Conservation (phyloP, 345 rosid genomes). For the Boechera retrofracta region DNA sequence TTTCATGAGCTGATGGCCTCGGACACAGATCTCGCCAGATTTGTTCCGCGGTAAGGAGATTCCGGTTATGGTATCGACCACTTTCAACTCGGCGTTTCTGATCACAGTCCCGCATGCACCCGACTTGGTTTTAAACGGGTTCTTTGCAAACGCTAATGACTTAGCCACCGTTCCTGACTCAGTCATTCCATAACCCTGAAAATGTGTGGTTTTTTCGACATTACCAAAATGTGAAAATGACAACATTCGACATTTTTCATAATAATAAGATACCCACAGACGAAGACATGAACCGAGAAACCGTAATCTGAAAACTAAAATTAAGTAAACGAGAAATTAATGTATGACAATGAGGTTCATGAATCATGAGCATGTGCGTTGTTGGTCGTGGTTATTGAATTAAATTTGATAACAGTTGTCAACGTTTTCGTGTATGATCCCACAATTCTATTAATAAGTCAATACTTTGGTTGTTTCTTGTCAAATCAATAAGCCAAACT, state of each 20-base stretch:
- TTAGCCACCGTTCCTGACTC: slow-evolving; percentile 92
- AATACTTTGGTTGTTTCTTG: not conserved
- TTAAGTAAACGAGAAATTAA: slow-evolving; percentile 3
- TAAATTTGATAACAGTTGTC: not conserved
- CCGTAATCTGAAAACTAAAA: not conserved
- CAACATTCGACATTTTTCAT: not conserved
- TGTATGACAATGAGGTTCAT: slow-evolving; percentile 3
- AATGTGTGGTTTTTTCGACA: not conserved
- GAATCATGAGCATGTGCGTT: slow-evolving; percentile 28
- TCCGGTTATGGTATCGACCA: slow-evolving; percentile 72
- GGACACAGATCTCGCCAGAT: slow-evolving; percentile 82
- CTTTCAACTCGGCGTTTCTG: slow-evolving; percentile 90
- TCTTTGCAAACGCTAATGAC: slow-evolving; percentile 80
- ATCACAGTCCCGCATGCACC: slow-evolving; percentile 90
- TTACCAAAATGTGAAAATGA: not conserved
- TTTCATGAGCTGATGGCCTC: slow-evolving; percentile 90
- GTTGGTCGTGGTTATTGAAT: slow-evolving; percentile 18
- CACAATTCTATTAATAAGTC: slow-evolving; percentile 26
- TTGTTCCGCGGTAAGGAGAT: slow-evolving; percentile 61
- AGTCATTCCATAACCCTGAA: slow-evolving; percentile 93
- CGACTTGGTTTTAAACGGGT: slow-evolving; percentile 67
- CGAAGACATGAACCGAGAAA: slow-evolving; percentile 29
- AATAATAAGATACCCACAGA: slow-evolving; percentile 1
- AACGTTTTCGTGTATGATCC: slow-evolving; percentile 14
- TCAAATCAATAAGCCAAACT: slow-evolving; percentile 5